Evolutionary conservation across 2,329 filamentous ascomycete species (phyloP).

Genomic region (Verticillium alfalfae): DNA sequence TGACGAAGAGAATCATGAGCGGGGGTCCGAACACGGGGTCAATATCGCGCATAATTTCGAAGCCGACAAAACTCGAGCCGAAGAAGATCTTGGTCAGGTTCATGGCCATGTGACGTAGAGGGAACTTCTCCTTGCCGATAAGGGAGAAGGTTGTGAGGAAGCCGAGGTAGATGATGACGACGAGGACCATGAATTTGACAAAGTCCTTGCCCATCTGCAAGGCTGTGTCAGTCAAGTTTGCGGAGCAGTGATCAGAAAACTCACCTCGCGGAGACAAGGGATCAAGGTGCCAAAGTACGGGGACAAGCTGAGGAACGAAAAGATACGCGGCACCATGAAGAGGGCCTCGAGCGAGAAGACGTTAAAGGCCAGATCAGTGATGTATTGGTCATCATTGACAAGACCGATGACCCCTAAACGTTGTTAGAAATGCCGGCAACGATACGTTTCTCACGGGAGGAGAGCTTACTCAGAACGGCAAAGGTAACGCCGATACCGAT

Average conservation of each 20-base stretch:
- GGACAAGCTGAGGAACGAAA: slow-evolving; percentile 78
- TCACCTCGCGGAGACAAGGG: slow-evolving; percentile 72
- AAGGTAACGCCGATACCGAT: slow-evolving; percentile 69
- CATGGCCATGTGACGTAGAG: slow-evolving; percentile 64
- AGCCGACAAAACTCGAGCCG: slow-evolving; percentile 69
- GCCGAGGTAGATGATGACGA: slow-evolving; percentile 77
- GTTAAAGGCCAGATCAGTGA: slow-evolving; percentile 80
- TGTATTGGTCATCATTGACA: slow-evolving; percentile 47
- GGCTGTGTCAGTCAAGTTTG: background rate
- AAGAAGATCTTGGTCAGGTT: slow-evolving; percentile 78
- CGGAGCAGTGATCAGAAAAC: background rate
- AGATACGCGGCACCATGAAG: slow-evolving; percentile 85
- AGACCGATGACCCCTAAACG: slow-evolving; percentile 60
- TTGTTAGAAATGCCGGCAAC: slow-evolving; percentile 5
- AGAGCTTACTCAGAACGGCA: slow-evolving; percentile 60
- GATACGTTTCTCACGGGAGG: no score
- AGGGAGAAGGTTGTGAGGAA: slow-evolving; percentile 85
- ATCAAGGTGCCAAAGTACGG: slow-evolving; percentile 89
- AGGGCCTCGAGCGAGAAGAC: slow-evolving; percentile 84
- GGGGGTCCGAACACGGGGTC: slow-evolving; percentile 54
- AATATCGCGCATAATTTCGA: slow-evolving; percentile 59
- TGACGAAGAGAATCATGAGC: slow-evolving; percentile 68
- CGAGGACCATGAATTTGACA: slow-evolving; percentile 74
- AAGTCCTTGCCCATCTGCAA: slow-evolving; percentile 80
- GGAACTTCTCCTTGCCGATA: slow-evolving; percentile 65